A percentile compares a stretch with the other conserved stretches of the same genome.
Evolutionary conservation across 2,329 filamentous ascomycete genomes (phyloP).

Genomic region (Clarireedia paspali): DNA sequence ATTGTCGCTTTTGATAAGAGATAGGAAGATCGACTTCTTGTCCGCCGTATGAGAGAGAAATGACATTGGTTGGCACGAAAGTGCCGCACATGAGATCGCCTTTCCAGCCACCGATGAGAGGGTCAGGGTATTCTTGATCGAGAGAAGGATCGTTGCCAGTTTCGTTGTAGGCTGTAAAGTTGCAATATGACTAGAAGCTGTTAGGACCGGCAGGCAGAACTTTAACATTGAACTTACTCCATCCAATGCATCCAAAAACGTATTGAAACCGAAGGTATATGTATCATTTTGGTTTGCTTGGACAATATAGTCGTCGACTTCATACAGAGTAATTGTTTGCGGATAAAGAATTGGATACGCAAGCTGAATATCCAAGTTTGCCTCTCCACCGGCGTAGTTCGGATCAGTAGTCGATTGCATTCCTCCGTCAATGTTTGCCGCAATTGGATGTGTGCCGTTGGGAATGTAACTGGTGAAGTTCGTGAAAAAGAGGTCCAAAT

Average conservation of each 20-base stretch:
- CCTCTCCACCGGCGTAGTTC: slow-evolving; percentile 26
- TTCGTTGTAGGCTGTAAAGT: slow-evolving; percentile 32
- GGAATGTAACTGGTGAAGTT: slow-evolving; percentile 26
- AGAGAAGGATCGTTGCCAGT: slow-evolving; percentile 30
- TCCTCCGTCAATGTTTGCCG: slow-evolving; percentile 33
- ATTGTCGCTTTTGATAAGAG: slow-evolving; percentile 45
- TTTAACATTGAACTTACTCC: slow-evolving; percentile 21
- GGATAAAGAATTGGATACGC: slow-evolving; percentile 33
- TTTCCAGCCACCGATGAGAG: slow-evolving; percentile 20
- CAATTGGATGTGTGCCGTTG: slow-evolving; percentile 26
- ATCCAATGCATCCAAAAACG: slow-evolving; percentile 39
- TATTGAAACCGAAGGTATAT: slow-evolving; percentile 36
- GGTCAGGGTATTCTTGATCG: slow-evolving; percentile 17
- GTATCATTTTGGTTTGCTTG: slow-evolving; percentile 19
- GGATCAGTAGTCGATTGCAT: slow-evolving; percentile 21
- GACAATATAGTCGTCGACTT: slow-evolving; percentile 33
- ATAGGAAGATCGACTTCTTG: slow-evolving; percentile 44
- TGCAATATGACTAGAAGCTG: slow-evolving; percentile 32
- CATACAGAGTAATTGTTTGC: slow-evolving; percentile 32
- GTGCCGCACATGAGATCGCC: slow-evolving; percentile 30
- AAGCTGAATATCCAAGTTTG: slow-evolving; percentile 30
- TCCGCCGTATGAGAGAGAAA: slow-evolving; percentile 46
- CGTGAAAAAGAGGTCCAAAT: slow-evolving; percentile 30
- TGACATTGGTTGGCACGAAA: slow-evolving; percentile 41
- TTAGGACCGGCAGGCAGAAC: slow-evolving; percentile 11